These are phyloP conservation scores for Volvox carteri DNA, from an alignment of 163 green algal genomes.

Conservation along the genomic window DNA sequence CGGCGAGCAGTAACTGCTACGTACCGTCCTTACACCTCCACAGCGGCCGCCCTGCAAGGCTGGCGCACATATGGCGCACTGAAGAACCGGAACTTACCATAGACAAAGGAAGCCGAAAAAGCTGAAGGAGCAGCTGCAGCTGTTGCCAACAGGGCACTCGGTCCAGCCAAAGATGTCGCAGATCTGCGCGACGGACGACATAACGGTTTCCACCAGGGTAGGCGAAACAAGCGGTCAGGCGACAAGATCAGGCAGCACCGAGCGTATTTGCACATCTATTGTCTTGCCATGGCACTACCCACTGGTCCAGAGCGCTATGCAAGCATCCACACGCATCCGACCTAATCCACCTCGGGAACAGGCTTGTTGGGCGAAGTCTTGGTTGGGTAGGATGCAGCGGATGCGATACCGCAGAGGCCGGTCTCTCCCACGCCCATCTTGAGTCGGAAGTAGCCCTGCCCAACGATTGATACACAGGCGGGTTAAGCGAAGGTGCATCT, in stretches of 20 bases:
- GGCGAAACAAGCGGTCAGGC: no score
- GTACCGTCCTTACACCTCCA: no score
- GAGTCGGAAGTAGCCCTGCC: conserved; percentile 86
- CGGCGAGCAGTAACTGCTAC: no score
- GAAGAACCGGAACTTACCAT: conserved; percentile 64
- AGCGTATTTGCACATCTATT: no score
- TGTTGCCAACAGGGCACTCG: conserved; percentile 76
- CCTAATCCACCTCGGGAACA: background rate
- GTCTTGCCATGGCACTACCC: no score
- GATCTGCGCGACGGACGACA: conserved; percentile 72
- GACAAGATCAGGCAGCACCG: no score
- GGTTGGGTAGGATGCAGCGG: conserved; percentile 86
- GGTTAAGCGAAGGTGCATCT: no score
- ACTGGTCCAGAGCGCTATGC: background rate
- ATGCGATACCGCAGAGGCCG: conserved; percentile 93
- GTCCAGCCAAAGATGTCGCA: conserved; percentile 83
- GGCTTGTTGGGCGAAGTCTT: conserved; percentile 85
- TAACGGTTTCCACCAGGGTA: no score
- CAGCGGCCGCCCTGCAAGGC: no score
- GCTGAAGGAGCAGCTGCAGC: conserved; percentile 81
- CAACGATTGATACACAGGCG: background rate
- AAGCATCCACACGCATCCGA: background rate
- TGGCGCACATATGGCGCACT: no score
- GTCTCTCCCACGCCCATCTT: conserved; percentile 61
- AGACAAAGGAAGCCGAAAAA: conserved; percentile 81